Evolutionary conservation across 176 grass and related monocot species (phyloP), one percentile per base, ranked within the genome.

Genomic region (Zoysia japonica): DNA sequence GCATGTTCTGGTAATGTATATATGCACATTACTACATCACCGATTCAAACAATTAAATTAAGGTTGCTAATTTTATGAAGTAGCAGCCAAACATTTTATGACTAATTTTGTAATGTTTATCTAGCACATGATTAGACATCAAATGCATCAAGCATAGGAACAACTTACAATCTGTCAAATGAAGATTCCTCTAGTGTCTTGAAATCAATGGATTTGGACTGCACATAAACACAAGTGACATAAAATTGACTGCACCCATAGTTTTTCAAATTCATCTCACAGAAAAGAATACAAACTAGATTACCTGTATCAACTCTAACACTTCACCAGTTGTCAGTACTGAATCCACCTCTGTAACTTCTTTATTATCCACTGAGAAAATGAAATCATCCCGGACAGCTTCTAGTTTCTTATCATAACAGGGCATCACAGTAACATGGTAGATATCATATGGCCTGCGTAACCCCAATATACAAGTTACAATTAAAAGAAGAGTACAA

Each of bases 351-450:
- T 98, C 96, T 61, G 86, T 83, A 56, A 91, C 72, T 85, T 98
- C 92, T 72, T 85, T 77, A 45, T 70, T 61, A 81, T 98, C 88
- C 43, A 94, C 82, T 50, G 89, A 79, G 75, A 93, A 94, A 78
- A 77, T 57, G 83, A 98, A 98, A 78, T 98, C 92, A 76, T 91
- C 84, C 72, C 96, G 81, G 14, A 90, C 88, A 55, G 96, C 96
- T 88, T 98, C 96, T 64, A 98, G 90, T 53, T 98, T 98, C 70
- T 98, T 98, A 77, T 98, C 96, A 79, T 95, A 98, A 85, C 96
- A 98, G 61, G 96, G 96, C 96, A 98, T 98, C 64, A 98, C 86
- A 41, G 96, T 98, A 14, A 98, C 96, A 95, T 98, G 96, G 72
- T 98, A 95, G 38, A 92, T 72, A 84, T 95, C 75, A 71, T 84